Conservation (phyloP, 2,329 filamentous ascomycete genomes). For the Neophaeococcomyces mojaviensis region DNA sequence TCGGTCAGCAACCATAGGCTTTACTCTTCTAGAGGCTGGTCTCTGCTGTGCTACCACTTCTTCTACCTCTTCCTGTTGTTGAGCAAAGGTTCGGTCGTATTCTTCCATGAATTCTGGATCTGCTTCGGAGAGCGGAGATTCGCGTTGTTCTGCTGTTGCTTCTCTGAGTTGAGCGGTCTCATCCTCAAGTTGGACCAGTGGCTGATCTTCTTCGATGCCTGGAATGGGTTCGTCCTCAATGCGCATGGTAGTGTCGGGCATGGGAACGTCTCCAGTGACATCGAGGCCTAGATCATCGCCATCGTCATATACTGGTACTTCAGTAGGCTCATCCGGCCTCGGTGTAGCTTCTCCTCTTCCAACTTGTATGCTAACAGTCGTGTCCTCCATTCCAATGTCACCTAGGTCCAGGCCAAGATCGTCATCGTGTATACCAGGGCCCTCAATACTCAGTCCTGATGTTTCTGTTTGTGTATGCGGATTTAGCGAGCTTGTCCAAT, state of each 20-base stretch:
- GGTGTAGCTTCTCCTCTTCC: slow-evolving; percentile 75
- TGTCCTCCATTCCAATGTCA: slow-evolving; percentile 58
- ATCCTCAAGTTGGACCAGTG: slow-evolving; percentile 38
- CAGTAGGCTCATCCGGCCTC: slow-evolving; percentile 60
- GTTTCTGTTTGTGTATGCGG: slow-evolving; percentile 53
- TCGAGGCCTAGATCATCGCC: slow-evolving; percentile 50
- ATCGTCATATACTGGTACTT: slow-evolving; percentile 46
- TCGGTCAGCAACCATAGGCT: slow-evolving; percentile 71
- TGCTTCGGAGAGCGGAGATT: slow-evolving; percentile 49
- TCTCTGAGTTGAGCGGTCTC: slow-evolving; percentile 40
- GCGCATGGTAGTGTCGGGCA: slow-evolving; percentile 36
- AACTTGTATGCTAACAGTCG: slow-evolving; percentile 68
- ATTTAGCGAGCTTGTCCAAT: slow-evolving; percentile 71
- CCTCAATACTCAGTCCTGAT: slow-evolving; percentile 47
- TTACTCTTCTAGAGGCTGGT: slow-evolving; percentile 71
- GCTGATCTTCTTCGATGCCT: slow-evolving; percentile 45
- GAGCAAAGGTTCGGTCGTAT: slow-evolving; percentile 56
- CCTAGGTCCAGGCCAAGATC: slow-evolving; percentile 69
- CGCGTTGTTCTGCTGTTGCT: slow-evolving; percentile 28
- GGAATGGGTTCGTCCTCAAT: slow-evolving; percentile 54
- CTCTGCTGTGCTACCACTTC: slow-evolving; percentile 52
- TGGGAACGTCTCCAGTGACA: slow-evolving; percentile 39
- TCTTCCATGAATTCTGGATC: slow-evolving; percentile 49
- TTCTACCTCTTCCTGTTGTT: slow-evolving; percentile 48
- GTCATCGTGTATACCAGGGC: slow-evolving; percentile 51